Evolutionary conservation across 768 basidiomycete species (phyloP).

Genomic region (Suillus ampliporus): DNA sequence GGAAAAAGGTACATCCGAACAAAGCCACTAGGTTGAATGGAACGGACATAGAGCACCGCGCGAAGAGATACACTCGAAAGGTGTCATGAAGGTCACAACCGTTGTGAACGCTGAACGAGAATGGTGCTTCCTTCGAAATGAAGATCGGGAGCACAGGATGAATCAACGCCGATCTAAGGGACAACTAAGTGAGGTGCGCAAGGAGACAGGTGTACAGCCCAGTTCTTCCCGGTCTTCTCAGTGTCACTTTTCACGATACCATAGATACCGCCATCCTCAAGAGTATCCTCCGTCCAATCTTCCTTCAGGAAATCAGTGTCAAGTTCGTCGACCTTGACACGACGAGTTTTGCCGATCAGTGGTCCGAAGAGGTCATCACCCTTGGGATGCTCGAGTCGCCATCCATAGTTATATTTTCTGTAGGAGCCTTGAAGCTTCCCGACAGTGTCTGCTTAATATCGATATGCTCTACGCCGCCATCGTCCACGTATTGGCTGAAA

Average conservation of each 20-base stretch:
- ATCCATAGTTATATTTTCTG: conserved; percentile 55
- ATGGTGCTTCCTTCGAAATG: too few relatives aligned
- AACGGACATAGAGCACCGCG: too few relatives aligned
- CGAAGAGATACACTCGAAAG: too few relatives aligned
- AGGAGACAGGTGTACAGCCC: conserved; percentile 57
- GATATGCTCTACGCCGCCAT: conserved; percentile 63
- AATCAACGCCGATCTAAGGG: neutral
- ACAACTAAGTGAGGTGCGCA: neutral
- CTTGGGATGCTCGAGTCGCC: conserved; percentile 52
- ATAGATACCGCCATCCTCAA: conserved; percentile 35
- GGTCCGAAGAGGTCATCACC: conserved; percentile 62
- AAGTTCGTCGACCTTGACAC: conserved; percentile 50
- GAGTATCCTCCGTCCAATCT: conserved; percentile 40
- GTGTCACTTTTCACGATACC: conserved; percentile 57
- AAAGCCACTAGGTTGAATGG: too few relatives aligned
- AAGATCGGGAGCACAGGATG: too few relatives aligned
- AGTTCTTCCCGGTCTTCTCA: conserved; percentile 57
- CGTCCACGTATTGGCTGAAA: conserved; percentile 65
- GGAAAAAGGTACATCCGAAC: too few relatives aligned
- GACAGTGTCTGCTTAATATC: conserved; percentile 66
- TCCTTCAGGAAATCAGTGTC: conserved; percentile 40
- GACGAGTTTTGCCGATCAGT: conserved; percentile 54
- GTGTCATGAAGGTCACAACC: too few relatives aligned
- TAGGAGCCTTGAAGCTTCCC: conserved; percentile 59
- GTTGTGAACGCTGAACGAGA: too few relatives aligned